Evolutionary conservation across 495 filamentous ascomycete genomes (phyloP).

Genomic region (Bathelium albidoporum): DNA sequence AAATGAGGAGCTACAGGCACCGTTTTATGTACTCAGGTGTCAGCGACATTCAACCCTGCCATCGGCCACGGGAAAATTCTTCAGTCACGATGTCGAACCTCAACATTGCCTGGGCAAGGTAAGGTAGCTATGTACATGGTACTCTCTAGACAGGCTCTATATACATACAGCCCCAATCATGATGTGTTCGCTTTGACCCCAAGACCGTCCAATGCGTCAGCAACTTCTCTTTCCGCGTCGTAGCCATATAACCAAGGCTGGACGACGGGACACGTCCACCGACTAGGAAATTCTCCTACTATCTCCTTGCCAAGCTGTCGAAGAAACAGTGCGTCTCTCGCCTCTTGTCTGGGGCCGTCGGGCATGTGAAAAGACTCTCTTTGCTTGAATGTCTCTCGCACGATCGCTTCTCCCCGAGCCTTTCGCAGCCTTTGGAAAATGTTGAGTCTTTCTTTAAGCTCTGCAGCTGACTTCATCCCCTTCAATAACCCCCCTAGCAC

Average conservation of each 20-base stretch:
- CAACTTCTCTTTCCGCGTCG: conserved; percentile 20
- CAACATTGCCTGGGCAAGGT: no score
- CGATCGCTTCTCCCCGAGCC: conserved; percentile 21
- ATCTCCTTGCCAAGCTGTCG: conserved; percentile 19
- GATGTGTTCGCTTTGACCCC: background rate
- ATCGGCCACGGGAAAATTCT: no score
- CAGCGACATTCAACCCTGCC: no score
- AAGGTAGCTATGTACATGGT: no score
- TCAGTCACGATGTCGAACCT: no score
- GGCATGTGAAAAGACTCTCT: conserved; percentile 19
- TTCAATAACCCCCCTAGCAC: conserved; percentile 20
- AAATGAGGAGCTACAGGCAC: no score
- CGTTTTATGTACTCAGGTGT: no score
- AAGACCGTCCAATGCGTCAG: conserved; percentile 6
- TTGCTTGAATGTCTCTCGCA: conserved; percentile 24
- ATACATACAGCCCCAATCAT: no score
- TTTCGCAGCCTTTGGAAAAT: conserved; percentile 21
- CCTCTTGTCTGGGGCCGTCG: conserved; percentile 21
- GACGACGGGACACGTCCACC: conserved; percentile 21
- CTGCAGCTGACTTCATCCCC: conserved; percentile 3
- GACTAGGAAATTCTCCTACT: conserved; percentile 20
- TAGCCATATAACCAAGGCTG: conserved; percentile 27
- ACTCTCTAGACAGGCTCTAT: no score
- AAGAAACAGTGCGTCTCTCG: conserved; percentile 21
- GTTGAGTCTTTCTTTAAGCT: conserved; percentile 14